Percentiles rank a stretch among this genome's conserved stretches.
phyloP scores from a whole-genome alignment of 1,284 basidiomycete species.

The Bjerkandera adusta region DNA sequence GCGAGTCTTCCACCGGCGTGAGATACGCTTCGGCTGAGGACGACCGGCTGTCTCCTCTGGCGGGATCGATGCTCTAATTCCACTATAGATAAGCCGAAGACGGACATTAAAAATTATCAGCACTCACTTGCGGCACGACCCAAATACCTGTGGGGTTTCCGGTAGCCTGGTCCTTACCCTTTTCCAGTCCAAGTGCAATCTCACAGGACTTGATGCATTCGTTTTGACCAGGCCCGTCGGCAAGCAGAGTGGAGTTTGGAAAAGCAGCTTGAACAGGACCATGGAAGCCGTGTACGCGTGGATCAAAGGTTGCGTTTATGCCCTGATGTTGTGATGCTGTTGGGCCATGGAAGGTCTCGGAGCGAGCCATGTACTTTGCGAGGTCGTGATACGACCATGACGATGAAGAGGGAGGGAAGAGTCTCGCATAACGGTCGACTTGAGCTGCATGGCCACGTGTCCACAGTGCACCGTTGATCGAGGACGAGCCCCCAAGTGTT shows the following conservation, averaged over 20 bases:
- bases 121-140: constrained; percentile 4
- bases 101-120: not conserved
- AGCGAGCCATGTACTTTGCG: no score
- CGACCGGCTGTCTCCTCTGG: constrained; percentile 30
- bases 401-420: not conserved
- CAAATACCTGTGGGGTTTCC: constrained; percentile 2
- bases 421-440: constrained; percentile 49
- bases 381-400: not conserved
- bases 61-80: constrained; percentile 1
- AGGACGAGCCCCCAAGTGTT: constrained; percentile 57
- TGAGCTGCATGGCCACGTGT: constrained; percentile 55
- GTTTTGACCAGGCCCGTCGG: not conserved
- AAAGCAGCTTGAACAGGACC: constrained; percentile 6
- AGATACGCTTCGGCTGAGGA: constrained; percentile 43
- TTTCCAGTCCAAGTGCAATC: not conserved
- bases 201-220: not conserved
- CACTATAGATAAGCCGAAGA: not conserved
- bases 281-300: not conserved
- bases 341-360: constrained; percentile 14
- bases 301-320: not conserved
- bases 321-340: constrained; percentile 20
- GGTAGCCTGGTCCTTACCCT: not conserved
- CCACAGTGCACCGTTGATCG: constrained; percentile 60
- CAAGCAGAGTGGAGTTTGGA: not conserved
- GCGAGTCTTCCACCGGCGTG: constrained; percentile 33